A percentile compares a stretch with the other conserved stretches of the same genome.
Evolutionary conservation across 306 rosid species (phyloP).

Genomic region (Rosa persica): DNA sequence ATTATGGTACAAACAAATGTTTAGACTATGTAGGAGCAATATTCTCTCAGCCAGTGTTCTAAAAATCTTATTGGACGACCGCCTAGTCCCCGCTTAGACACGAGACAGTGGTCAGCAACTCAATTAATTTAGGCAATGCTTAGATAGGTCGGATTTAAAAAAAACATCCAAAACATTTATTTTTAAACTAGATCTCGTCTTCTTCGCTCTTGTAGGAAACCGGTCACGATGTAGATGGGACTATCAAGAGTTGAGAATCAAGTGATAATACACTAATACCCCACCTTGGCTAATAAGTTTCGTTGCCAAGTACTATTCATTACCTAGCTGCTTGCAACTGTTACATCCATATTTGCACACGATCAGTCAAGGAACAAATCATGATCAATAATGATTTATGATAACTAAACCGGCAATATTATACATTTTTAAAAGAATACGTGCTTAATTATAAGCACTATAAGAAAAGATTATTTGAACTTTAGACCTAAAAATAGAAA

Average conservation of each 20-base stretch:
- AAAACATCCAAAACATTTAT: too few relatives aligned
- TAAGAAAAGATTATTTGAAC: neutral
- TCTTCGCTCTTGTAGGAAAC: too few relatives aligned
- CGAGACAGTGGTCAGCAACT: too few relatives aligned
- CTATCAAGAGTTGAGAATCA: neutral
- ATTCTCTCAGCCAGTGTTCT: too few relatives aligned
- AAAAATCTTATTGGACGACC: too few relatives aligned
- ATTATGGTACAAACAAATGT: too few relatives aligned
- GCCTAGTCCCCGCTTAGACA: too few relatives aligned
- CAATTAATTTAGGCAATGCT: too few relatives aligned
- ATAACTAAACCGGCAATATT: neutral
- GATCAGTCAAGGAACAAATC: slow-evolving; percentile 3
- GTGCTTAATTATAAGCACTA: neutral
- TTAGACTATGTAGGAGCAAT: too few relatives aligned
- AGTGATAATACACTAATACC: too few relatives aligned
- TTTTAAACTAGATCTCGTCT: neutral
- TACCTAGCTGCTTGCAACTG: neutral
- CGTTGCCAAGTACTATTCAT: neutral
- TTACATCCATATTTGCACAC: neutral
- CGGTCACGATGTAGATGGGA: too few relatives aligned
- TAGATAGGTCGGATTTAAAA: too few relatives aligned
- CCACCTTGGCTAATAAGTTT: neutral
- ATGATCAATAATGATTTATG: neutral
- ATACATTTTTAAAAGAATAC: neutral
- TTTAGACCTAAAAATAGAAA: neutral